Percentiles rank a stretch among this genome's conserved stretches.
Evolutionary conservation across 345 rosid genomes (phyloP).

Genomic region (Trapa bicornis): DNA sequence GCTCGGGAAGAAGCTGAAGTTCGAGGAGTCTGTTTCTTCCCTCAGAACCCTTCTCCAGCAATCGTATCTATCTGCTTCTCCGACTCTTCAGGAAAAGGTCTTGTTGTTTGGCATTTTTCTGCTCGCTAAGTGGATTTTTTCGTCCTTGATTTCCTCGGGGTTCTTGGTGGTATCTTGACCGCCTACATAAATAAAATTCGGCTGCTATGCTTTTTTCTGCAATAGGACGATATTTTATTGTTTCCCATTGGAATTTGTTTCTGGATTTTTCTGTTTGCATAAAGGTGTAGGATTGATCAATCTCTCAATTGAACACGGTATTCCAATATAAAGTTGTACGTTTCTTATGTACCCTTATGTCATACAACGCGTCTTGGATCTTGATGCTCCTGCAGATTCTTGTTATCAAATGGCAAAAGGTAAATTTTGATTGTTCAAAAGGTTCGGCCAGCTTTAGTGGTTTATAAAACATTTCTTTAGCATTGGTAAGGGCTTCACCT

Average conservation of each 20-base stretch:
- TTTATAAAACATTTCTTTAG: neutral
- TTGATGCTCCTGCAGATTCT: neutral
- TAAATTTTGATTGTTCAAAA: neutral
- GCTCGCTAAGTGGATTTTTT: neutral
- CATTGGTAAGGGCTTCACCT: neutral
- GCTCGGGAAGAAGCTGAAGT: constrained; percentile 63
- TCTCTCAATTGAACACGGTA: neutral
- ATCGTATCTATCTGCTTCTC: constrained; percentile 48
- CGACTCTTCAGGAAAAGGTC: constrained; percentile 52
- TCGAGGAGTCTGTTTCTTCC: constrained; percentile 65
- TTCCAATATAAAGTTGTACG: neutral
- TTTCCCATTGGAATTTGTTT: neutral
- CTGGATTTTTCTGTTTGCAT: neutral
- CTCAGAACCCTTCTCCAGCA: constrained; percentile 39
- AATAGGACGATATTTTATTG: neutral
- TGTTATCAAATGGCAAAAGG: neutral
- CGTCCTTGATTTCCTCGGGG: neutral
- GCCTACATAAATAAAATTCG: neutral
- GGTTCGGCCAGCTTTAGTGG: neutral
- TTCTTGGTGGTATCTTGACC: neutral
- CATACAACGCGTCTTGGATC: neutral
- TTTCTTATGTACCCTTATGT: neutral
- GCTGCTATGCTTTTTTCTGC: neutral
- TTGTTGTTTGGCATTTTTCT: neutral
- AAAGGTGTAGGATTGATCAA: neutral